phyloP scores from a whole-genome alignment of 2,329 filamentous ascomycete genomes.

The Chaetomium sp. region DNA sequence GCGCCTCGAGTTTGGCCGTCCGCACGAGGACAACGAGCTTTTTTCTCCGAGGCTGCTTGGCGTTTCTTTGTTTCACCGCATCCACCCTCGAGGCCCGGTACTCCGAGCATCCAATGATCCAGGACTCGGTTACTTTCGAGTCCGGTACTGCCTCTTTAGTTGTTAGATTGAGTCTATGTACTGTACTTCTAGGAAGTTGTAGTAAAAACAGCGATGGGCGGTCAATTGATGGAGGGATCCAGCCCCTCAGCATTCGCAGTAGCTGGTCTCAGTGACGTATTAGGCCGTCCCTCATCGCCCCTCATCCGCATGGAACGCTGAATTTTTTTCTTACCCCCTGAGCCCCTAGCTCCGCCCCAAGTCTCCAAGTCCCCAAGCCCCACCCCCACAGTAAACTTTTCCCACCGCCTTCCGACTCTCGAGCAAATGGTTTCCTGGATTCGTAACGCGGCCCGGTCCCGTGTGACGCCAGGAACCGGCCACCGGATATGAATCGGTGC shows the following conservation, averaged over 20 bases:
- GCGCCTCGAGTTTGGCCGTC: constrained; percentile 2
- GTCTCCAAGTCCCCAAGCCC: not conserved
- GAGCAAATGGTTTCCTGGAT: constrained; percentile 9
- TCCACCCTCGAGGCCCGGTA: not conserved
- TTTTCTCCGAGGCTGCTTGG: constrained; percentile 1
- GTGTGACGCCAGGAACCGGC: constrained; percentile 19
- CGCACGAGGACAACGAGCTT: constrained; percentile 24
- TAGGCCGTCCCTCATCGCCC: too few species aligned
- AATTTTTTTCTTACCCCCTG: not conserved
- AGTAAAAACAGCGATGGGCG: constrained; percentile 1
- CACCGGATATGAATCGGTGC: not conserved
- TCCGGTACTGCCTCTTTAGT: too few species aligned
- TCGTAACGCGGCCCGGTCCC: constrained; percentile 14
- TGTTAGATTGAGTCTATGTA: too few species aligned
- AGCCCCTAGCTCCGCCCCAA: not conserved
- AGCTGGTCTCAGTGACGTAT: constrained; percentile 1
- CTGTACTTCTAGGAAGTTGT: too few species aligned
- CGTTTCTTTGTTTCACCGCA: constrained; percentile 1
- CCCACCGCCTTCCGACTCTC: not conserved
- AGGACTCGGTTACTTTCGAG: too few species aligned
- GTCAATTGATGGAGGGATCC: constrained; percentile 9
- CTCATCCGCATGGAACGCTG: too few species aligned
- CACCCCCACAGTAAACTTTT: not conserved
- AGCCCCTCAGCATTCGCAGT: too few species aligned
- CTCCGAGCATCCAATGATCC: constrained; percentile 3